A percentile compares a stretch with the other conserved stretches of the same genome.
Evolutionary conservation across 352 stramenopile genomes (phyloP).

Genomic region (Globisporangium solare): DNA sequence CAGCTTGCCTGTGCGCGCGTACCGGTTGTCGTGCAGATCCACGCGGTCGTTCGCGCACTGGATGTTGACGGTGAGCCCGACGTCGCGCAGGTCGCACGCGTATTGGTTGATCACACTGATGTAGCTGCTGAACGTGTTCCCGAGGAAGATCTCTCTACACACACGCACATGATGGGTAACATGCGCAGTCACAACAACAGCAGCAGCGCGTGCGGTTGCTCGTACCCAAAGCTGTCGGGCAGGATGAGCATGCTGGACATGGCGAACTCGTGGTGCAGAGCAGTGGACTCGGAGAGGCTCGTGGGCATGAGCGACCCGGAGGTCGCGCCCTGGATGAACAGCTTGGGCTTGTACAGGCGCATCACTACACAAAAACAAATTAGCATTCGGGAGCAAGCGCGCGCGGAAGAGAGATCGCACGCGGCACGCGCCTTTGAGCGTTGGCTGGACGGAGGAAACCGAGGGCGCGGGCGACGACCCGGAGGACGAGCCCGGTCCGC

Average conservation of each 20-base stretch:
- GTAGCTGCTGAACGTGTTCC: conserved; percentile 92
- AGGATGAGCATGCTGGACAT: conserved; percentile 88
- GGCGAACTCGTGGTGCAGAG: conserved; percentile 73
- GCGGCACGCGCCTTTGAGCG: conserved; percentile 53
- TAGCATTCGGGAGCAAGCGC: not conserved
- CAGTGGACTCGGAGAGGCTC: conserved; percentile 35
- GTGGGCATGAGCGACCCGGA: conserved; percentile 62
- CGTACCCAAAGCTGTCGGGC: conserved; percentile 87
- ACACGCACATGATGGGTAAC: not conserved
- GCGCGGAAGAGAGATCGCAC: not conserved
- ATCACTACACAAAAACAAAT: conserved; percentile 56
- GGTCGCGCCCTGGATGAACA: conserved; percentile 55
- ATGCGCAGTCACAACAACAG: not conserved
- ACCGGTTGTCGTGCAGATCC: conserved; percentile 76
- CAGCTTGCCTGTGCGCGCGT: conserved; percentile 55
- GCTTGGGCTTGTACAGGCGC: conserved; percentile 88
- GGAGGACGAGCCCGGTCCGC: conserved; percentile 14
- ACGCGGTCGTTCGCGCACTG: conserved; percentile 81
- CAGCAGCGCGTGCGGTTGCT: not conserved
- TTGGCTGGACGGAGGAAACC: conserved; percentile 44
- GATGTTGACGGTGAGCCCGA: conserved; percentile 79
- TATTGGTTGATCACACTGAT: conserved; percentile 91
- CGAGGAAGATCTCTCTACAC: conserved; percentile 87
- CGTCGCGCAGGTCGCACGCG: conserved; percentile 68
- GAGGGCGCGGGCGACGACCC: not conserved